Evolutionary conservation across 176 grass and related monocot genomes (phyloP).

Genomic region (Avena atlantica): DNA sequence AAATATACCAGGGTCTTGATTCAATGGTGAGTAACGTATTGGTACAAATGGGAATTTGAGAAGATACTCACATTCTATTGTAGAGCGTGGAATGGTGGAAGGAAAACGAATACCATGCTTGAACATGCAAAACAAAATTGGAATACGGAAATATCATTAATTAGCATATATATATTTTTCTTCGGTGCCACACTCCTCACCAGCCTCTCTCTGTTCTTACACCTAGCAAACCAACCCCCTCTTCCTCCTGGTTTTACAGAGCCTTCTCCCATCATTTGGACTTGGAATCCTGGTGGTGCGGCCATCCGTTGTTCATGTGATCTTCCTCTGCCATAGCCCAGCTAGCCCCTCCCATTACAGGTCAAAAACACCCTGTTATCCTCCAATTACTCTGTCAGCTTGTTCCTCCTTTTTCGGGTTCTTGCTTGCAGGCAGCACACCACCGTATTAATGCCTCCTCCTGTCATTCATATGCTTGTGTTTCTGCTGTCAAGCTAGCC

Average conservation of each 20-base stretch:
- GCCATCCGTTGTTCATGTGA: constrained; percentile 32
- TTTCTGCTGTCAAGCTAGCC: not conserved
- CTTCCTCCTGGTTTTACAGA: not conserved
- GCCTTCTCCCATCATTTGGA: not conserved
- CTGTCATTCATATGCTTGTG: constrained; percentile 12
- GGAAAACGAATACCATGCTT: too few species aligned
- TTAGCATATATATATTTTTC: too few species aligned
- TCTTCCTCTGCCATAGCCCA: constrained; percentile 8
- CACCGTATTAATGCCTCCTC: constrained; percentile 35
- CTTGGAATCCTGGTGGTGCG: not conserved
- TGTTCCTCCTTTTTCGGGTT: constrained; percentile 33
- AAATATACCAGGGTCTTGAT: too few species aligned
- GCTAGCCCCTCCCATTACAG: not conserved
- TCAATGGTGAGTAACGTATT: too few species aligned
- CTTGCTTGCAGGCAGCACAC: constrained; percentile 15
- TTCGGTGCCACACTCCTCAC: too few species aligned
- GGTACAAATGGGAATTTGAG: too few species aligned
- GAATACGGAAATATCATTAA: too few species aligned
- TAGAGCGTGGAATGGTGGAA: too few species aligned
- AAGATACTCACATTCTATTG: too few species aligned
- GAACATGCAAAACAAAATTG: too few species aligned
- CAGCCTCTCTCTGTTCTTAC: not conserved
- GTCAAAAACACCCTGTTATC: constrained; percentile 25
- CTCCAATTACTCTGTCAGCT: constrained; percentile 1
- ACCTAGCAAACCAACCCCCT: constrained; percentile 6